phyloP scores from a whole-genome alignment of 768 basidiomycete genomes.

The Mycena albidolilacea region DNA sequence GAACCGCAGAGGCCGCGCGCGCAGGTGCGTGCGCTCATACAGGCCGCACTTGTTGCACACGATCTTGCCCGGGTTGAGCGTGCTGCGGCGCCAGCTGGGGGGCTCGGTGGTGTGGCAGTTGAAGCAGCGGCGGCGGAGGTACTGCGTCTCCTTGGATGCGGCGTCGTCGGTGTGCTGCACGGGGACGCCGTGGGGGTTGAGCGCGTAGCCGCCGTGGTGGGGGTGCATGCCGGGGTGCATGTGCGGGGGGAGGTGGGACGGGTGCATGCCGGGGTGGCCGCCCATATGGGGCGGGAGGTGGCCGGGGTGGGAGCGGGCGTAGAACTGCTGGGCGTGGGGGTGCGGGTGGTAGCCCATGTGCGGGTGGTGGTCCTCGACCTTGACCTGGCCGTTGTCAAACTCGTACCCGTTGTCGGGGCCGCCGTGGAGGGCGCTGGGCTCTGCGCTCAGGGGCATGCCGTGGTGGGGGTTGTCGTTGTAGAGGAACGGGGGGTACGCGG shows the following conservation, averaged over 20 bases:
- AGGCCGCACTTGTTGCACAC: slow-evolving; percentile 96
- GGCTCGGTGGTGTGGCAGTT: slow-evolving; percentile 95
- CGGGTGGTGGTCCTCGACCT: slow-evolving; percentile 70
- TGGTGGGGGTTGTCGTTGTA: slow-evolving; percentile 46
- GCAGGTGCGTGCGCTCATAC: slow-evolving; percentile 90
- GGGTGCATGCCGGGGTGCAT: slow-evolving; percentile 1
- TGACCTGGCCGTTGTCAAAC: slow-evolving; percentile 67
- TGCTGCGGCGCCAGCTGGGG: slow-evolving; percentile 89
- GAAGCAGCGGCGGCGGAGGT: slow-evolving; percentile 89
- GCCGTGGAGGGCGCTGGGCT: slow-evolving; percentile 51
- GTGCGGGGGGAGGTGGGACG: slow-evolving; percentile 53
- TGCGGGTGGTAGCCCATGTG: slow-evolving; percentile 38
- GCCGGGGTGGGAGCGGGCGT: slow-evolving; percentile 46
- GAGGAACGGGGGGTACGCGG: slow-evolving; percentile 57
- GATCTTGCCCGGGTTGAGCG: slow-evolving; percentile 92
- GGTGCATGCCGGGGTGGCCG: neutral
- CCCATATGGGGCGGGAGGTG: slow-evolving; percentile 46
- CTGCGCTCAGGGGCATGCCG: slow-evolving; percentile 41
- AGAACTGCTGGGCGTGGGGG: slow-evolving; percentile 9
- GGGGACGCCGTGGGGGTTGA: slow-evolving; percentile 62
- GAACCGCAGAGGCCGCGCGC: slow-evolving; percentile 87
- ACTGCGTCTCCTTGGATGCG: slow-evolving; percentile 92
- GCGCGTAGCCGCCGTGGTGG: slow-evolving; percentile 50
- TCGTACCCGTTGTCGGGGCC: slow-evolving; percentile 59
- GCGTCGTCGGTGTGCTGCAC: slow-evolving; percentile 94